Evolutionary conservation across 371 early-diverging fungal genomes (phyloP).

Genomic region (Mucor velutinosus): DNA sequence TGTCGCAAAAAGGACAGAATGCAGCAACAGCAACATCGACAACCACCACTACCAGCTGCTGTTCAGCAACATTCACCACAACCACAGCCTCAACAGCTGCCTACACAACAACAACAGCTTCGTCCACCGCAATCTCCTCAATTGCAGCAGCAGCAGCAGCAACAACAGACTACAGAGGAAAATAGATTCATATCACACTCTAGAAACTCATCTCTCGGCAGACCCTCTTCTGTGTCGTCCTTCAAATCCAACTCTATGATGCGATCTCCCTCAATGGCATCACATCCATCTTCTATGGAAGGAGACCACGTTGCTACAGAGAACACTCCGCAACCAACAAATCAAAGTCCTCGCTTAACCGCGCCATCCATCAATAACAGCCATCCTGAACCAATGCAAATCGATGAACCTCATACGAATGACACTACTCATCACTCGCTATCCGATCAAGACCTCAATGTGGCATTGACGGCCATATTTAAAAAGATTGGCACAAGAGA

Average conservation of each 20-base stretch:
- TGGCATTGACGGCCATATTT: conserved; percentile 69
- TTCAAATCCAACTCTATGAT: conserved; percentile 29
- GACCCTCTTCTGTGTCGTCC: conserved; percentile 38
- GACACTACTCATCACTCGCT: not conserved
- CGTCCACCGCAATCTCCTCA: conserved; percentile 23
- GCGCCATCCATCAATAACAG: conserved; percentile 11
- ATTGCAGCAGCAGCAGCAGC: conserved; percentile 7
- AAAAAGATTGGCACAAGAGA: conserved; percentile 74
- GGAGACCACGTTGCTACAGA: not conserved
- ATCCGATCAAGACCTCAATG: conserved; percentile 58
- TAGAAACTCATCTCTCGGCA: conserved; percentile 31
- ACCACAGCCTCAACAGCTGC: conserved; percentile 2
- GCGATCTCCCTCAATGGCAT: conserved; percentile 32
- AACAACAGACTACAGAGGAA: conserved; percentile 13
- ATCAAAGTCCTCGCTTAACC: conserved; percentile 10
- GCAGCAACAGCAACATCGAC: conserved; percentile 32
- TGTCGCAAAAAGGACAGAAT: conserved; percentile 53
- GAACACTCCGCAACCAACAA: conserved; percentile 5
- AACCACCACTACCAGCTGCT: conserved; percentile 1
- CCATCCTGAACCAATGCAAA: conserved; percentile 37
- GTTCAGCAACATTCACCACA: conserved; percentile 27
- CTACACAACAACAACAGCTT: conserved; percentile 24
- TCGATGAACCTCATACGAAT: conserved; percentile 21
- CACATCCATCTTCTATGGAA: conserved; percentile 12
- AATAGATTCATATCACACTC: conserved; percentile 26